Evolutionary conservation across 2,329 filamentous ascomycete genomes (phyloP).

Genomic region (Xylaria sp.): DNA sequence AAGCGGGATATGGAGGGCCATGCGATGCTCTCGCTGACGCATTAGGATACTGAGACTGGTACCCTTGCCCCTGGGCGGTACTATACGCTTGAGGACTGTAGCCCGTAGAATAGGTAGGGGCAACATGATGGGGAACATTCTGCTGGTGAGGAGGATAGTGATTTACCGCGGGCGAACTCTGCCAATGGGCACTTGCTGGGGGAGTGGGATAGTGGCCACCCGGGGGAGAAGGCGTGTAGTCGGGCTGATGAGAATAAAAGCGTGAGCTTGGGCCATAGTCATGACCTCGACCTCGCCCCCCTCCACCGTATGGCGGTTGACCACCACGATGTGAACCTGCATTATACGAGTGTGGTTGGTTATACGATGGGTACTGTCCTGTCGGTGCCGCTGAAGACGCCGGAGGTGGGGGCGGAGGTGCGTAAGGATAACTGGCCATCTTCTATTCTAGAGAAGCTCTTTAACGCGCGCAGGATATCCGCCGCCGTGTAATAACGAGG

Average conservation of each 20-base stretch:
- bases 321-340: constrained; percentile 42
- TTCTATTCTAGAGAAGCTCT: constrained; percentile 14
- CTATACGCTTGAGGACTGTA: constrained; percentile 53
- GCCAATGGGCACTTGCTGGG: constrained; percentile 43
- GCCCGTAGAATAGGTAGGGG: constrained; percentile 45
- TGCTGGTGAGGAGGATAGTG: constrained; percentile 33
- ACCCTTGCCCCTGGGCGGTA: constrained; percentile 44
- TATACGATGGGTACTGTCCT: constrained; percentile 38
- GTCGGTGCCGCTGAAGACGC: constrained; percentile 39
- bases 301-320: constrained; percentile 30
- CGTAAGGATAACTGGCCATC: constrained; percentile 42
- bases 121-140: constrained; percentile 50
- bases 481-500: not conserved
- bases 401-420: constrained; percentile 40
- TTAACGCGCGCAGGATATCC: not conserved
- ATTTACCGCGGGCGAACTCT: constrained; percentile 38
- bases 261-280: constrained; percentile 35
- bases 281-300: constrained; percentile 36
- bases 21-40: constrained; percentile 43
- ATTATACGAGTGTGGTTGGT: constrained; percentile 51
- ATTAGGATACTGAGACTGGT: constrained; percentile 48
- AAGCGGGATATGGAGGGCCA: constrained; percentile 48
- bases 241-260: constrained; percentile 39
- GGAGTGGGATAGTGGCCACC: constrained; percentile 36
- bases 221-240: constrained; percentile 34